Percentiles rank a stretch among this genome's conserved stretches.
These are phyloP conservation scores for Wickerhamomyces sp. DNA, from an alignment of 1,139 yeast species.

Conservation along the genomic window DNA sequence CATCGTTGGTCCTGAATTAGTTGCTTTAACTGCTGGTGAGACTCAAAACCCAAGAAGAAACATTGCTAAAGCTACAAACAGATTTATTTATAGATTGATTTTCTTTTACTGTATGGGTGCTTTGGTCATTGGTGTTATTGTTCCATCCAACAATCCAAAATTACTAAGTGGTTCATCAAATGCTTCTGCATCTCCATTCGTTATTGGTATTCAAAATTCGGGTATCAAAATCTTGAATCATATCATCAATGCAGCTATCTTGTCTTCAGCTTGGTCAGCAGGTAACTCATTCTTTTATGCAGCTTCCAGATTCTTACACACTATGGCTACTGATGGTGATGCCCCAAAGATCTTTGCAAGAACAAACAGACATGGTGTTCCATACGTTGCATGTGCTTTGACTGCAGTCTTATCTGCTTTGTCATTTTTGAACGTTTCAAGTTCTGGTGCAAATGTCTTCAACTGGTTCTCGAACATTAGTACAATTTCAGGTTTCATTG, in stretches of 20 bases:
- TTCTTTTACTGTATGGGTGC: constrained; percentile 60
- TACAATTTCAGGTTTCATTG: constrained; percentile 63
- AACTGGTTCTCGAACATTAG: constrained; percentile 59
- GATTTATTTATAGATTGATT: constrained; percentile 64
- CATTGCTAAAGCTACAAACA: constrained; percentile 67
- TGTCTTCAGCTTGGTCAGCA: constrained; percentile 53
- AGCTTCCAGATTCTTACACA: constrained; percentile 52
- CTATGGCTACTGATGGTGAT: constrained; percentile 48
- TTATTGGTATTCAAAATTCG: constrained; percentile 43
- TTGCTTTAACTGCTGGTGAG: constrained; percentile 77
- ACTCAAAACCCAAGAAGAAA: constrained; percentile 66
- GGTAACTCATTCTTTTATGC: constrained; percentile 56
- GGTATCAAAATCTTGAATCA: constrained; percentile 45
- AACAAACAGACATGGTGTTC: constrained; percentile 43
- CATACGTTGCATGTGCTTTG: constrained; percentile 35
- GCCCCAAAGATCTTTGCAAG: constrained; percentile 49
- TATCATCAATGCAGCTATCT: constrained; percentile 46
- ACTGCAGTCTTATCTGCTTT: constrained; percentile 26
- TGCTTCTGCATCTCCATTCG: constrained; percentile 49
- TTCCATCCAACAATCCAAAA: constrained; percentile 42
- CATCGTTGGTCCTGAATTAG: constrained; percentile 77
- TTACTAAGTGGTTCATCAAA: constrained; percentile 45
- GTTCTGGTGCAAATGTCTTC: constrained; percentile 50
- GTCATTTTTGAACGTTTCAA: constrained; percentile 41
- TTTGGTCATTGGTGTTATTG: constrained; percentile 51